Percentiles rank a stretch among this genome's conserved stretches.
Conservation (phyloP, 2,329 filamentous ascomycete species). For the Lasiodiplodia hormozganensis region DNA sequence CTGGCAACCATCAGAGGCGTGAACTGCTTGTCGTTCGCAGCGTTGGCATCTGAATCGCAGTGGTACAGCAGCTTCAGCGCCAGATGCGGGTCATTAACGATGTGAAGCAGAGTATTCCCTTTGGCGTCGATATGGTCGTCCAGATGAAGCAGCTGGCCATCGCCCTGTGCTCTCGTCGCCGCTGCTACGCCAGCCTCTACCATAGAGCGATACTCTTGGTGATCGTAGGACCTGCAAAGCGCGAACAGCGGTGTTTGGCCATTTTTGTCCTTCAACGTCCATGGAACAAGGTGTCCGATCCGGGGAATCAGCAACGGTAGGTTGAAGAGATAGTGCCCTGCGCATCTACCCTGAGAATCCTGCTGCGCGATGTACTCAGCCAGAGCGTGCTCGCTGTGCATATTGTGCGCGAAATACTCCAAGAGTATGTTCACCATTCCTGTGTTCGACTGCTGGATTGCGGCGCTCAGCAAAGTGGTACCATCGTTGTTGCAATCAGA, state of each 20-base stretch:
- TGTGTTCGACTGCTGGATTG: conserved; percentile 81
- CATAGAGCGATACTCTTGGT: conserved; percentile 86
- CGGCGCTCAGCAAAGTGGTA: conserved; percentile 86
- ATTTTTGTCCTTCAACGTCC: conserved; percentile 92
- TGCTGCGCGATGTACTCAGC: conserved; percentile 74
- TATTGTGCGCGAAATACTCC: conserved; percentile 67
- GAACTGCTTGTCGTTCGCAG: conserved; percentile 92
- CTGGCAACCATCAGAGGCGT: conserved; percentile 97
- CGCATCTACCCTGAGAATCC: conserved; percentile 84
- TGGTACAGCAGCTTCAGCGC: conserved; percentile 77
- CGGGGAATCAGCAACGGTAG: conserved; percentile 79
- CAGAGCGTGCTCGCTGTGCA: conserved; percentile 63
- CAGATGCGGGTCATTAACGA: conserved; percentile 84
- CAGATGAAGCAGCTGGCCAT: conserved; percentile 81
- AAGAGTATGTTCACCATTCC: conserved; percentile 79
- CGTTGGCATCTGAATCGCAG: conserved; percentile 96
- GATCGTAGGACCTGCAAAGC: conserved; percentile 92
- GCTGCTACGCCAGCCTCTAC: conserved; percentile 79
- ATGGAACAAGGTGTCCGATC: conserved; percentile 81
- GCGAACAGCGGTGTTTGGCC: conserved; percentile 98
- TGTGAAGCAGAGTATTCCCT: conserved; percentile 94
- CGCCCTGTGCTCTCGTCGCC: conserved; percentile 76
- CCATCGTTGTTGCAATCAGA: conserved; percentile 89
- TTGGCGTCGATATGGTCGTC: conserved; percentile 93
- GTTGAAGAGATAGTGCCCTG: conserved; percentile 96